phyloP scores from a whole-genome alignment of 2,329 filamentous ascomycete species.

The Corynespora cassiicola region DNA sequence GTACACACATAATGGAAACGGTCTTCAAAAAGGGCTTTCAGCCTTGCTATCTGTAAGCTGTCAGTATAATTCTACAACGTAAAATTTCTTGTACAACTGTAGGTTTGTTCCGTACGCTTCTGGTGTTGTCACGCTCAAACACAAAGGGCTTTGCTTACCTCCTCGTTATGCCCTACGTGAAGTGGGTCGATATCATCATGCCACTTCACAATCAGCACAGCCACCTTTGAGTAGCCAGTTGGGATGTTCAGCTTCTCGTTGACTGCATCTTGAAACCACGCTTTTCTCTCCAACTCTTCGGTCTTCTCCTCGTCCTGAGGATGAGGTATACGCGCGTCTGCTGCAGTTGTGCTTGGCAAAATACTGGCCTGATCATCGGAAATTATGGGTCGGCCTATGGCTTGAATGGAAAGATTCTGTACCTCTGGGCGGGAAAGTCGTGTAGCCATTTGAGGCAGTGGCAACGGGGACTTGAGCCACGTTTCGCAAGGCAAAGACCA shows the following conservation, averaged over 20 bases:
- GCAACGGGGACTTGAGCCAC: no score
- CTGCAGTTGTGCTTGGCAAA: no score
- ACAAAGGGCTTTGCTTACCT: conserved; percentile 17
- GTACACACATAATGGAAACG: conserved; percentile 16
- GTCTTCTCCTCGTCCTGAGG: conserved; percentile 9
- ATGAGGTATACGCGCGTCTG: neutral
- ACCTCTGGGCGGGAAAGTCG: no score
- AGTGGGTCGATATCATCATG: conserved; percentile 24
- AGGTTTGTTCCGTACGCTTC: no score
- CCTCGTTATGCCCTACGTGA: conserved; percentile 14
- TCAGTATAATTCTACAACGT: no score
- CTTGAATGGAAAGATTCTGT: no score
- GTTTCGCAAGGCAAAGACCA: no score
- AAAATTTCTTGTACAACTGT: no score
- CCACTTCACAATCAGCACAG: conserved; percentile 36
- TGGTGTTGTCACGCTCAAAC: no score
- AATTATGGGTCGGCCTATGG: no score
- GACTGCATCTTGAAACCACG: conserved; percentile 21
- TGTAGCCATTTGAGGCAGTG: no score
- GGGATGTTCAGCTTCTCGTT: conserved; percentile 24
- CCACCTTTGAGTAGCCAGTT: conserved; percentile 29
- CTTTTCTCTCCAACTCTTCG: conserved; percentile 15
- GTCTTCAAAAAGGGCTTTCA: conserved; percentile 11
- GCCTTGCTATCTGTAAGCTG: conserved; percentile 14
- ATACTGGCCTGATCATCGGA: no score